Evolutionary conservation across 805 yeast species (phyloP), one percentile per base, ranked within the genome.

Genomic region (Metschnikowia lachancei): DNA sequence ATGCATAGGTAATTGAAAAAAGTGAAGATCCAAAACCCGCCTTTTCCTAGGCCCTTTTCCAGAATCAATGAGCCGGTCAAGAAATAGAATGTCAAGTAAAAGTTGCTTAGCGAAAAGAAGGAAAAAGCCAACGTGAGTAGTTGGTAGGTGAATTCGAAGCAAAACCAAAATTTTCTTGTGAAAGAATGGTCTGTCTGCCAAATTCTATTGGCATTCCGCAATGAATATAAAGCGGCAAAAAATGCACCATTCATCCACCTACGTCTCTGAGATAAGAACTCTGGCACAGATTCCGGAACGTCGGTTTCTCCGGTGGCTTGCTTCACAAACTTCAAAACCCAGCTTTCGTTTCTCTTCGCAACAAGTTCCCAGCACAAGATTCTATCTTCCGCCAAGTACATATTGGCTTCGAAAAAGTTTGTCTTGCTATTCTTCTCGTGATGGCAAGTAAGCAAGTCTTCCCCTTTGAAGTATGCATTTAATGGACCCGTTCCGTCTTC

Each of bases 401-500:
- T 62, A 64, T 92, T 92, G 3, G 97, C 96, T 34, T 92, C 88
- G 58, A 92, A 92, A 44, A 92, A 91, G 57, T 90, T 95, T 44
- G 85, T 82, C 24, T 75, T 72, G 51, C 66, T 66, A 47, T 72
- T 72, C 24, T 46, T 45, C 18, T 59, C 53, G 17, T 54, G 57
- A 33, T 60, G 57, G 5, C 61, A 60, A 30, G 63, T 65, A 38
- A 72, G 58, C 32, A 72, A 60, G 45, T 70, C 77, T 64, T 92
- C 98, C 39, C 98, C 98, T 63, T 87, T 82, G 72, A 92, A 92
- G 62, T 92, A 92, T 1, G 96, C 83, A 42, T 80, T 74, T 46
- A 92, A 72, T 0, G 98, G 98, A 10, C 98, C 98, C 3, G 94
- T 83, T 7, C 97, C 97, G 61, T 86, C 96, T 2, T 78, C 86